Evolutionary conservation across 495 filamentous ascomycete species (phyloP).

Genomic region (Trichoderma reesei): DNA sequence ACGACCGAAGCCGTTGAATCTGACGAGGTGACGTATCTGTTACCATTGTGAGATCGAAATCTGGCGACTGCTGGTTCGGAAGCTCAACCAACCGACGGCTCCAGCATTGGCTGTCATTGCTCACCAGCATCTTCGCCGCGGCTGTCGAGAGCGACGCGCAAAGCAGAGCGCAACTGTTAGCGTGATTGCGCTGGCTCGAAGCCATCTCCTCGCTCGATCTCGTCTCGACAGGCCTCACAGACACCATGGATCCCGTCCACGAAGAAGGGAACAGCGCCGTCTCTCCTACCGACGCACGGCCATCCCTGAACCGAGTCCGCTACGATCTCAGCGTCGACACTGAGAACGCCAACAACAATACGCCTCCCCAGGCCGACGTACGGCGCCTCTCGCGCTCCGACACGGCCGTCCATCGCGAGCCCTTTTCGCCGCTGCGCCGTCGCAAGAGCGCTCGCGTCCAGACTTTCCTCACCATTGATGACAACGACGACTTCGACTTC

Average conservation of each 20-base stretch:
- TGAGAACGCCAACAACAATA: constrained; percentile 11
- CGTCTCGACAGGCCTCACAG: background rate
- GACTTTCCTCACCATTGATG: constrained; percentile 21
- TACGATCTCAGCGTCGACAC: constrained; percentile 14
- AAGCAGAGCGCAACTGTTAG: too few species aligned
- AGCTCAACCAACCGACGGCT: too few species aligned
- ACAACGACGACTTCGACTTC: constrained; percentile 23
- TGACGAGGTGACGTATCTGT: too few species aligned
- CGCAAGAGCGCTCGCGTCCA: constrained; percentile 14
- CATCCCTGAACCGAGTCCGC: background rate
- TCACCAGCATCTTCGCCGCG: too few species aligned
- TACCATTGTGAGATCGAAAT: too few species aligned
- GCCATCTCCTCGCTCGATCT: too few species aligned
- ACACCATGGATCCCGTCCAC: background rate
- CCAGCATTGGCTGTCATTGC: too few species aligned
- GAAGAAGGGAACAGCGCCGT: background rate
- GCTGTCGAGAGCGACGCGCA: too few species aligned
- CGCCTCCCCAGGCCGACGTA: background rate
- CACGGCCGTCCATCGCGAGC: background rate
- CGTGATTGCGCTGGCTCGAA: too few species aligned
- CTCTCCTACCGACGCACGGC: background rate
- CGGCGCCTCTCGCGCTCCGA: constrained; percentile 3
- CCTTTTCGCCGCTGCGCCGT: constrained; percentile 2
- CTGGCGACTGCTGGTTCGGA: too few species aligned
- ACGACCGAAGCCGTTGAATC: too few species aligned